Base-by-base conservation (phyloP, 371 early-diverging fungal species). In the Dinochytrium kinnereticum region DNA sequence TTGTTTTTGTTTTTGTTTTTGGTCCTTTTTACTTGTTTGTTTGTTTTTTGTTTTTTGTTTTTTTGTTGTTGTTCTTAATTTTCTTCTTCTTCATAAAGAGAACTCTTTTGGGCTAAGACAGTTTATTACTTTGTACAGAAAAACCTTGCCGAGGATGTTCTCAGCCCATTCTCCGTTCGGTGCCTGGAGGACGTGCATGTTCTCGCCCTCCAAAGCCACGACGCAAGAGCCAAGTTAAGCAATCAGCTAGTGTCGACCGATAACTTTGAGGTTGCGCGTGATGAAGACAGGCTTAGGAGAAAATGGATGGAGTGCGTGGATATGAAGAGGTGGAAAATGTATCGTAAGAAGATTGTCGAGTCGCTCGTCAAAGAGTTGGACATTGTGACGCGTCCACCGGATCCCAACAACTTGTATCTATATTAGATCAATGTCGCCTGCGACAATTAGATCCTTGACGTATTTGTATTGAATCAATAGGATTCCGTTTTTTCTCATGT, bases 171-270 rank as follows among this genome's bases (percentile, higher is more conserved):
- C 34, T 64, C 75, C 1, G 28, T 78, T 40, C 59, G 65, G 5
- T 55, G 64, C 34, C 10, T 69, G 7, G 51, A 40, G 1, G 67
- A 53, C 0, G 78, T 78, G 2, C 68, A 71, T 26, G 13, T 75
- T 3, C 57, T 71, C 26, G 59, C 37, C 10, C 49, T 78, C 31
- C 72, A 64, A 33, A 70, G 49, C 33, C 72, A 78, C 66, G 78
- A 78, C 40, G 74, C 74, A 1, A 68, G 78, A 17, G 40, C 68
- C 34, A 59, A 71, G 44, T 64, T 78, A 15, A 36, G 57, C 21
- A 39, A 51, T 0, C 28, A 66, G 34, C 65, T 78, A 7, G 37
- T 33, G 17, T 49, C 65, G 40, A 61, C 71, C 15, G 13, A n/a
- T 17, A 38, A 50, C 24, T 53, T 51, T 13, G 15, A 49, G 49